Evolutionary conservation across 495 filamentous ascomycete genomes (phyloP).

Genomic region (Podospora australis): DNA sequence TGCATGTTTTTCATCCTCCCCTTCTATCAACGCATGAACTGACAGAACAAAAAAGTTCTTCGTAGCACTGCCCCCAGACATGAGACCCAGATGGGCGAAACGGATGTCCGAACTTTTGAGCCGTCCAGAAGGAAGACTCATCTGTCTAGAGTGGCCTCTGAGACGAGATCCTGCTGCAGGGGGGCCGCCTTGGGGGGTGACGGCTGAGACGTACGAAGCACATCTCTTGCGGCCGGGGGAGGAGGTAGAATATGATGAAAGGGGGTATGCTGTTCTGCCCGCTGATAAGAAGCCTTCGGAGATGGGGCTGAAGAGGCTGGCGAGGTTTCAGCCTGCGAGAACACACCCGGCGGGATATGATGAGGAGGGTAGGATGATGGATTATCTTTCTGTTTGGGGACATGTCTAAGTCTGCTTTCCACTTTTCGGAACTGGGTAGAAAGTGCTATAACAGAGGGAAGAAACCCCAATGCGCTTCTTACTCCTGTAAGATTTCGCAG

Average conservation of each 20-base stretch:
- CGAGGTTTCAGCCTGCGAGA: slow-evolving; percentile 58
- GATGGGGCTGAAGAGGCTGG: slow-evolving; percentile 55
- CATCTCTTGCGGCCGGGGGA: too few relatives aligned
- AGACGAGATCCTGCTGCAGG: slow-evolving; percentile 54
- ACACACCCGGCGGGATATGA: slow-evolving; percentile 54
- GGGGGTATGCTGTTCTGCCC: too few relatives aligned
- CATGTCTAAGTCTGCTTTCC: too few relatives aligned
- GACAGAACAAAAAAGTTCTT: slow-evolving; percentile 73
- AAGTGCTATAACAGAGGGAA: too few relatives aligned
- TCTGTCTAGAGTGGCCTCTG: slow-evolving; percentile 79
- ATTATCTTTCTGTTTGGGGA: slow-evolving; percentile 52
- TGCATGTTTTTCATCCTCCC: slow-evolving; percentile 39
- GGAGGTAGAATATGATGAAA: too few relatives aligned
- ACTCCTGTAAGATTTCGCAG: too few relatives aligned
- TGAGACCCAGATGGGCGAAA: slow-evolving; percentile 64
- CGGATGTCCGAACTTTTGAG: slow-evolving; percentile 59
- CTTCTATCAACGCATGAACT: too few relatives aligned
- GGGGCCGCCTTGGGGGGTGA: slow-evolving; percentile 66
- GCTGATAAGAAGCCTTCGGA: slow-evolving; percentile 33
- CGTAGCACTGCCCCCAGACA: slow-evolving; percentile 59
- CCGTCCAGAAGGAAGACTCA: slow-evolving; percentile 53
- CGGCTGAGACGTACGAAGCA: slow-evolving; percentile 56
- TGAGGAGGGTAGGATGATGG: slow-evolving; percentile 49
- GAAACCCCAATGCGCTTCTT: too few relatives aligned
- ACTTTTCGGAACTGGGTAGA: too few relatives aligned